Base-by-base conservation (phyloP, 176 grass and related monocot genomes). In the Musa itinerans region DNA sequence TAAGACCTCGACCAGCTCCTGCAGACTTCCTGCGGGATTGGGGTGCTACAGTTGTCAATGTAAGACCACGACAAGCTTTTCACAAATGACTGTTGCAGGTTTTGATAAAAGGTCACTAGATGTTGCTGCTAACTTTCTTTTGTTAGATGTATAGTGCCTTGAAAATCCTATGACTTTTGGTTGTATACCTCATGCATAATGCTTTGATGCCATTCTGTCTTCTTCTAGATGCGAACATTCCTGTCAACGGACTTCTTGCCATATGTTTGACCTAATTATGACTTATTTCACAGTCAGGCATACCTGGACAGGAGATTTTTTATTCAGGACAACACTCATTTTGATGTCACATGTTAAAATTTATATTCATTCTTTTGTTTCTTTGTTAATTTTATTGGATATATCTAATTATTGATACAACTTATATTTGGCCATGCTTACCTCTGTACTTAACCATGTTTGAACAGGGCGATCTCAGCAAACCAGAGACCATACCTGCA, bases 1-100 rank as follows among this genome's bases (percentile, higher is more conserved):
- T 98, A 59, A 91, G 94, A 80, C 94, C 94, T 77, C 88, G 90
- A 5, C 90, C 94, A 0, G 90, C 94, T 48, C 94, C 94, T 13
- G 94, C 94, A 34, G 94, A 98, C 80, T 98, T 98, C 78, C 90
- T 98, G 49, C 81, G 90, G 64, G 94, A 98, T 69, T 98, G 90
- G 94, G 94, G 94, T 22, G 94, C 94, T 54, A 85, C 69, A 15
- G 94, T 93, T 67, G 94, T 98, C 75, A 98, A 98, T 86, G 94
- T 98, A 89, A 10, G 86, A 65, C 81, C 4, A 0, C 0, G 3
- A 43, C 34, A 6, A 43, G 34, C 34, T 43, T 43, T 43, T 43
- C 34, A 43, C 4, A 43, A 43, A 43, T 43, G 34, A 43, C 3
- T 6, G 34, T 43, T 43, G 34, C 34, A 43, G 34, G 34, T 6